phyloP scores from a whole-genome alignment of 345 rosid genomes.

The Kernera saxatilis region DNA sequence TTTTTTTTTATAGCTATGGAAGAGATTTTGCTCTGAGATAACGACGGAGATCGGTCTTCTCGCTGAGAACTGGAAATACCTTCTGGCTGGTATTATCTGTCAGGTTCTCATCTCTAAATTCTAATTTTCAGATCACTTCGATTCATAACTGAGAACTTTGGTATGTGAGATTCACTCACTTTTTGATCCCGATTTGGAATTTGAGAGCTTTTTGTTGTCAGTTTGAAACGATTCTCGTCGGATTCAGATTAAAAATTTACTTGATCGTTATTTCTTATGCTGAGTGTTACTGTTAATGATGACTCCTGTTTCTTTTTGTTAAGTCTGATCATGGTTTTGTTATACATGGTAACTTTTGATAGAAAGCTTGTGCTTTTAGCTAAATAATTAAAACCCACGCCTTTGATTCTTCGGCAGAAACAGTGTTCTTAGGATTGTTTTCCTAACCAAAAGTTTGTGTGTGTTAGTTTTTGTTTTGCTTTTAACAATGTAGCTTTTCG shows the following conservation, averaged over 20 bases:
- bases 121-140: neutral
- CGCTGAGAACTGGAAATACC: constrained; percentile 79
- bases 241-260: neutral
- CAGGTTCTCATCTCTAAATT: constrained; percentile 49
- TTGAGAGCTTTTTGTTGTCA: neutral
- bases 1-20: constrained; percentile 64
- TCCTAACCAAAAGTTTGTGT: neutral
- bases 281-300: constrained; percentile 18
- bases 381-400: neutral
- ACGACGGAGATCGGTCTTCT: constrained; percentile 78
- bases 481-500: neutral
- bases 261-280: constrained; percentile 18
- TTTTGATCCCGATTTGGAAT: neutral
- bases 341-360: constrained; percentile 21
- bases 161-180: neutral
- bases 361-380: constrained; percentile 26
- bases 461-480: neutral
- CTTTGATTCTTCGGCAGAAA: neutral
- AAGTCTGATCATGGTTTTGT: constrained; percentile 24
- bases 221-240: neutral
- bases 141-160: neutral
- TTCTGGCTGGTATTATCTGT: constrained; percentile 77
- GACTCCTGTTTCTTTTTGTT: neutral
- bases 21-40: constrained; percentile 84
- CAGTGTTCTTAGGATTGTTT: neutral